Evolutionary conservation across 441 rosid genomes (phyloP).

Genomic region (Gossypium schwendimanii): DNA sequence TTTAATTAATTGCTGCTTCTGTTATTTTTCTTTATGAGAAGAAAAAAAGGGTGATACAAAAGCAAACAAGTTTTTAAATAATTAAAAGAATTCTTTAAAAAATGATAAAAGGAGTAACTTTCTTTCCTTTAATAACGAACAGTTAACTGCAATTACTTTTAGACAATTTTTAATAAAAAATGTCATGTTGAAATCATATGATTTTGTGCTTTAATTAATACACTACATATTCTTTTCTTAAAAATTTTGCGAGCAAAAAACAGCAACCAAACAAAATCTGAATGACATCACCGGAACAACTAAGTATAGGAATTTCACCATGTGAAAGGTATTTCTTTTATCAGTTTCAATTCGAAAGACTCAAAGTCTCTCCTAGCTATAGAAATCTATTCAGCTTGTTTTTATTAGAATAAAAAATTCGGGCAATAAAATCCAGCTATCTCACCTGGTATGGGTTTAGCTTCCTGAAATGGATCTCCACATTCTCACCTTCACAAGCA

Average conservation of each 20-base stretch:
- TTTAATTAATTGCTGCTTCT: neutral
- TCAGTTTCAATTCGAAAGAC: constrained; percentile 1
- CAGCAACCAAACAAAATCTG: neutral
- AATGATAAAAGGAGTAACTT: neutral
- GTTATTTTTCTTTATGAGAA: neutral
- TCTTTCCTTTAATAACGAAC: neutral
- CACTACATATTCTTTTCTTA: neutral
- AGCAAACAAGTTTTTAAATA: neutral
- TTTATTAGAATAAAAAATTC: constrained; percentile 2
- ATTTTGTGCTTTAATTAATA: neutral
- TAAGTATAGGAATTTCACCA: neutral
- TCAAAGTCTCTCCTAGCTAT: neutral
- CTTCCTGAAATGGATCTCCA: constrained; percentile 64
- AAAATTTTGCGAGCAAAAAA: neutral
- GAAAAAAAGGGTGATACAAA: neutral
- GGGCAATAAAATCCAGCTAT: constrained; percentile 10
- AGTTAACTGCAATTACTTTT: constrained; percentile 1
- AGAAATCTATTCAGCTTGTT: neutral
- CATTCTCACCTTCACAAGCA: constrained; percentile 52
- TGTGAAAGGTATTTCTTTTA: neutral
- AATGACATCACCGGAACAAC: neutral
- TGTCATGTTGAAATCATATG: neutral
- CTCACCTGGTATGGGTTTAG: constrained; percentile 75
- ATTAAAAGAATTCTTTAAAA: neutral
- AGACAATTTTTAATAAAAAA: neutral